Evolutionary conservation across 192 early-diverging fungal species (phyloP), one percentile per base, ranked within the genome.

Genomic region (Polychytrium aggregatum): DNA sequence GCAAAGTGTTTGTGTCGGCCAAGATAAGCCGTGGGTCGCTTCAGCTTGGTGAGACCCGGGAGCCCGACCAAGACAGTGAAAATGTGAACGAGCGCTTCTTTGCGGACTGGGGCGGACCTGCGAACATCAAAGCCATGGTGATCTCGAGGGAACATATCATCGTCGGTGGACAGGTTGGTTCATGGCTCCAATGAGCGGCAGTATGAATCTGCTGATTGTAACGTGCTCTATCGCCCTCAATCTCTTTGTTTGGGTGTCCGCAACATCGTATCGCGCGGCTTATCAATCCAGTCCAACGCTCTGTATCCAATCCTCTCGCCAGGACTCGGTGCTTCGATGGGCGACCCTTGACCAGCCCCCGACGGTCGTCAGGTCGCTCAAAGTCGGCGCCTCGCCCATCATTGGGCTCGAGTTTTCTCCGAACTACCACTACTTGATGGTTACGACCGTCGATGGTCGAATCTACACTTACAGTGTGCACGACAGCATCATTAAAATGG

Each of bases 301-400:
- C 26, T 22, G 27, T 48, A 47, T 25, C 22, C 4, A 0, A 10
- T 39, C 1, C 48, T 29, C 34, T 43, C 9, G 27, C 14, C 1
- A 71, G 73, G 73, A 76, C 44, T 68, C 69, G 4, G 13, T 51
- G 29, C 25, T 76, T 14, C 37, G 65, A 17, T 49, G 53, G 20
- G 25, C 57, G 20, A 31, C 35, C 21, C 53, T 64, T n/a, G 43
- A 55, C 28, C 38, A 55, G 13, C 29, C 49, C 4, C 8, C 56
- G n/a, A 34, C 54, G 18, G 59, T 30, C 14, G 50, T 59, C 36
- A 42, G 33, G 13, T 26, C 54, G 2, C 28, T 40, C 2, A 42
- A 54, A 13, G 42, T 29, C 16, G 22, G 27, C 27, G 50, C 37
- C 1, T 36, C 10, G 3, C 16, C 18, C 21, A 57, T 74, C 28